A percentile compares a stretch with the other conserved stretches of the same genome.
phyloP scores from a whole-genome alignment of 805 yeast species.

The Pichia nanzhaoensis region DNA sequence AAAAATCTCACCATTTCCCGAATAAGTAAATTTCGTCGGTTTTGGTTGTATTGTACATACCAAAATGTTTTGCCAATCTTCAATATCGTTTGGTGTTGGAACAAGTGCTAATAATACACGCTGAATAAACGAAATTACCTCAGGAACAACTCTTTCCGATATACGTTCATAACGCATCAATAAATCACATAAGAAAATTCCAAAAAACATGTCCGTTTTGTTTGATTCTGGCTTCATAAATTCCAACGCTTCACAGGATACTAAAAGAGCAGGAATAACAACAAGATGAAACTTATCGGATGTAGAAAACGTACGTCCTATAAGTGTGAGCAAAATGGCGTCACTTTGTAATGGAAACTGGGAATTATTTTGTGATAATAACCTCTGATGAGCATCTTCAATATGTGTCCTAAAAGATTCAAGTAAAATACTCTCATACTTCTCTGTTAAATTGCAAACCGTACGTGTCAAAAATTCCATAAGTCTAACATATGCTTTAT shows the following conservation, averaged over 20 bases:
- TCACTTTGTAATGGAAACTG: constrained; percentile 43
- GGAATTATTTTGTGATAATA: constrained; percentile 25
- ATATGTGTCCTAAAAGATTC: constrained; percentile 55
- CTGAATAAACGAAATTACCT: constrained; percentile 54
- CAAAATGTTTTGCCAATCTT: constrained; percentile 16
- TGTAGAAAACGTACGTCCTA: constrained; percentile 81
- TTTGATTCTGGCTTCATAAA: constrained; percentile 27
- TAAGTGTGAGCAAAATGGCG: constrained; percentile 56
- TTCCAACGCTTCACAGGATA: constrained; percentile 65
- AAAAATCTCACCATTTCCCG: constrained; percentile 14
- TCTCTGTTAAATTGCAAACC: constrained; percentile 54
- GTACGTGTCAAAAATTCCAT: constrained; percentile 36
- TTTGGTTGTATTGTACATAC: constrained; percentile 16
- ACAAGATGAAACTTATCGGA: constrained; percentile 94
- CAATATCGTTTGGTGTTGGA: constrained; percentile 30
- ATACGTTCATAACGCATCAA: constrained; percentile 68
- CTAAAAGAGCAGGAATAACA: constrained; percentile 73
- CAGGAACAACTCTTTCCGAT: constrained; percentile 80
- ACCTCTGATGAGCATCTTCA: constrained; percentile 46
- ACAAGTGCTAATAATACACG: constrained; percentile 40
- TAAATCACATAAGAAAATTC: constrained; percentile 59
- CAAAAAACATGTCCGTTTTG: constrained; percentile 42
- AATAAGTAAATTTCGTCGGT: constrained; percentile 18
- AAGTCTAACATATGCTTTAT: constrained; percentile 25
- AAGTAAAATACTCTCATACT: constrained; percentile 58